Conservation (phyloP, 768 basidiomycete species). For the Favolaschia claudopus region DNA sequence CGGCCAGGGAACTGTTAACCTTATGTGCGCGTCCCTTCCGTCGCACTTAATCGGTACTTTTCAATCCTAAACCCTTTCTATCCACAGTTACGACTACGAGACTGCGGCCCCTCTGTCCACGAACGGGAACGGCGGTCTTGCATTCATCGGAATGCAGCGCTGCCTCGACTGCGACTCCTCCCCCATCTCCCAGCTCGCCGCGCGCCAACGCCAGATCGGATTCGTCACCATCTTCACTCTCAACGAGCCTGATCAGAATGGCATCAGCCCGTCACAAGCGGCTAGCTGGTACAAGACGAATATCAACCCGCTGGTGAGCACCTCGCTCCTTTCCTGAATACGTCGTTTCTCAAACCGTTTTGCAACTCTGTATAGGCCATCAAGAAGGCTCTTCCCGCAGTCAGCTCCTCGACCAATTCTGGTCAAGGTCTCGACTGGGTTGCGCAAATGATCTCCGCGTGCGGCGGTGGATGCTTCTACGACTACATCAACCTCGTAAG, state of each 20-base stretch:
- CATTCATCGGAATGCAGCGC: constrained; percentile 46
- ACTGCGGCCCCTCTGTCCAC: constrained; percentile 41
- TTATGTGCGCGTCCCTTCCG: neutral
- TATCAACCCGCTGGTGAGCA: constrained; percentile 42
- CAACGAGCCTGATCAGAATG: constrained; percentile 43
- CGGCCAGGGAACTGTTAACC: constrained; percentile 7
- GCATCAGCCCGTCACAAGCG: constrained; percentile 36
- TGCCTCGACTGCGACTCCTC: constrained; percentile 44
- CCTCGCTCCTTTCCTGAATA: no score
- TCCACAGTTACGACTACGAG: constrained; percentile 44
- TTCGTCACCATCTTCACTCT: constrained; percentile 23
- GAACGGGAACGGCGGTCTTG: constrained; percentile 43
- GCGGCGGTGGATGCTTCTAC: constrained; percentile 38
- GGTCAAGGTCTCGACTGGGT: constrained; percentile 44
- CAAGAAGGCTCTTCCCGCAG: constrained; percentile 45
- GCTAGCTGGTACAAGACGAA: constrained; percentile 44
- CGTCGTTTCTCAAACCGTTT: neutral
- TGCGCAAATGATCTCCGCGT: constrained; percentile 40
- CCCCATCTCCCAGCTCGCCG: constrained; percentile 37
- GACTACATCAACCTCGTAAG: constrained; percentile 43
- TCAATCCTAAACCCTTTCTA: no score
- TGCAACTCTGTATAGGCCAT: constrained; percentile 31
- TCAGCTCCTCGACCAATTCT: constrained; percentile 38
- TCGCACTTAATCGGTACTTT: no score
- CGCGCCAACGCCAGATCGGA: constrained; percentile 36